Evolutionary conservation across 345 rosid species (phyloP).

Genomic region (Odontarrhena argentea): DNA sequence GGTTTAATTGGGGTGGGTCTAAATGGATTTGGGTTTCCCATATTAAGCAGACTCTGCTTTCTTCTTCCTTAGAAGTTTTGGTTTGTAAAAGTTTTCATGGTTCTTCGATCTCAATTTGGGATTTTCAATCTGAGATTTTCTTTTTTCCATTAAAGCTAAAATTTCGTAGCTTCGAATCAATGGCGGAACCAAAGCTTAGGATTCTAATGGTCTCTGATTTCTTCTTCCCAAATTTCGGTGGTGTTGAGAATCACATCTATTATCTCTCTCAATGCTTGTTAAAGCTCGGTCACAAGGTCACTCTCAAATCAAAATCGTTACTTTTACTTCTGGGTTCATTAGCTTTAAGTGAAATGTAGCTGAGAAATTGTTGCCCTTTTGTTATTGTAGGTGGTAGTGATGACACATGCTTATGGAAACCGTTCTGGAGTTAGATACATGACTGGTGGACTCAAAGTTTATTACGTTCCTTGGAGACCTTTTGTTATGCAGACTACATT

Average conservation of each 20-base stretch:
- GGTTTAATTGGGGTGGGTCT: no score
- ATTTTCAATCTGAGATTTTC: no score
- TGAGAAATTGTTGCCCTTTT: background rate
- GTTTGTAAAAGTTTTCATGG: no score
- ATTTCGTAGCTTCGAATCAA: slow-evolving; percentile 1
- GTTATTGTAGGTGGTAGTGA: slow-evolving; percentile 73
- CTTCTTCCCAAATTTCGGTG: slow-evolving; percentile 96
- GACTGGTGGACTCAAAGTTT: slow-evolving; percentile 91
- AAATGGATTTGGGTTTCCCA: no score
- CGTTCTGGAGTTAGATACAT: slow-evolving; percentile 85
- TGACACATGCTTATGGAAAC: slow-evolving; percentile 96
- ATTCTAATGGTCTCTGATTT: slow-evolving; percentile 95
- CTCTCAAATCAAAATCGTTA: background rate
- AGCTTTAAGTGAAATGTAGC: background rate
- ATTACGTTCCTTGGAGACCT: slow-evolving; percentile 87
- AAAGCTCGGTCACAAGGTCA: slow-evolving; percentile 94
- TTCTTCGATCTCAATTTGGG: no score
- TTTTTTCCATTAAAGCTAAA: no score
- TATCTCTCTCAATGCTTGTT: slow-evolving; percentile 89
- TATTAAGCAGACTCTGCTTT: no score
- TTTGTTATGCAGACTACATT: slow-evolving; percentile 84
- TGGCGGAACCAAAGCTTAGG: slow-evolving; percentile 63
- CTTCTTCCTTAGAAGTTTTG: no score
- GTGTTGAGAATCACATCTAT: slow-evolving; percentile 92
- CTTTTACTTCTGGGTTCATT: background rate